Base-by-base conservation (phyloP, 148 eudicot genomes). In the Rhododendron ovatum region DNA sequence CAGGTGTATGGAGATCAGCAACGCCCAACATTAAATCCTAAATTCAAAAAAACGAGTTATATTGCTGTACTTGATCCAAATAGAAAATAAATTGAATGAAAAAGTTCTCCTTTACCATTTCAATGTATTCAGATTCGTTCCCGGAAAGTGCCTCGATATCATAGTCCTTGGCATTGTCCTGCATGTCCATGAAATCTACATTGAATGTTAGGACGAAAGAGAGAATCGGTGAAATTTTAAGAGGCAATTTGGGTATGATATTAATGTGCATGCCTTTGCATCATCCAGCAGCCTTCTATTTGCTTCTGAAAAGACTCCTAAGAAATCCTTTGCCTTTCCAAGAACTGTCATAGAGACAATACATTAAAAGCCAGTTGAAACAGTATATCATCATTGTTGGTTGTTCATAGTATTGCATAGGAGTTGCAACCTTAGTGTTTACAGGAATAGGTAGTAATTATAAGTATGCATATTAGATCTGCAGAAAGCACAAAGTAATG, bases 11-110 rank as follows among this genome's bases (percentile, higher is more conserved):
- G 77, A 96, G 97, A 87, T 96, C 98, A 76, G 99, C 96, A 86
- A 96, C 90, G 39, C 99, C 99, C 84, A 96, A 87, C 96, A 95
- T 96, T 92, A 96, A 88, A 90, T 96, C 99, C 98, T 96, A 83
- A 15, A 51, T 51, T 51, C 57, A 51, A 13, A 51, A 51, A 51
- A 51, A 51, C 3, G 55, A 50, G 17, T 51, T 51, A 13, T 13
- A 14, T 51, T 51, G 57, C 57, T 13, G 57, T 18, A 51, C 9
- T n/a, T 14, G 17, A n/a, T 24, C 30, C 20, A 55, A 24, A 53
- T 83, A 73, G 57, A n/a, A n/a, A 17, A 74, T 33, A n/a, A 63
- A 63, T 17, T 55, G 26, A 17, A 24, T 63, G 71, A 24, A n/a
- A 6, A 74, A 59, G 15, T 18, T 26, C 33, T 13, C 48, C 26